Conservation (phyloP, 2,329 filamentous ascomycete species). For the Phyllosticta paracitricarpa region DNA sequence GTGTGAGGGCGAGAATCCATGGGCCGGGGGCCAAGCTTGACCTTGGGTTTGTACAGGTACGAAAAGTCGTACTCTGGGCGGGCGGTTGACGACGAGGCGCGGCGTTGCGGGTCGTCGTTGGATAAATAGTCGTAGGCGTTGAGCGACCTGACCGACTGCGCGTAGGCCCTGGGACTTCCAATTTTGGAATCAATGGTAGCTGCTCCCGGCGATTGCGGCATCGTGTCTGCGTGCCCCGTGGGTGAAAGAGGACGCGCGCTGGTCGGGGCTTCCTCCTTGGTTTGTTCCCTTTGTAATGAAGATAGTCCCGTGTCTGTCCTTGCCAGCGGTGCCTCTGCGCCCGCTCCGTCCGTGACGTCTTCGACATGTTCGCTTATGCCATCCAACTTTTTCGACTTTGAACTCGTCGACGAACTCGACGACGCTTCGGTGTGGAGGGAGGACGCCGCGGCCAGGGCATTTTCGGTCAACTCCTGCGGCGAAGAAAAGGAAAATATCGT, state of each 20-base stretch:
- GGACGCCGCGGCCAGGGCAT: conserved; percentile 77
- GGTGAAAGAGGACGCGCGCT: conserved; percentile 3
- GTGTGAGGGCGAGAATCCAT: conserved; percentile 51
- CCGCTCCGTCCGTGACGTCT: conserved; percentile 36
- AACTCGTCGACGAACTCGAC: conserved; percentile 71
- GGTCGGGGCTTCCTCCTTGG: conserved; percentile 9
- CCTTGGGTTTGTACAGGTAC: conserved; percentile 59
- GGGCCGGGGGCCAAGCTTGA: conserved; percentile 81
- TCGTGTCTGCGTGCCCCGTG: conserved; percentile 3
- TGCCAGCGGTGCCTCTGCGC: not conserved
- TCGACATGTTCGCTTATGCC: conserved; percentile 93
- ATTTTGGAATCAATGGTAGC: conserved; percentile 14
- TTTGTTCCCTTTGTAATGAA: not conserved
- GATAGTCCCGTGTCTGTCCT: conserved; percentile 4
- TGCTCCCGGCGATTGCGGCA: conserved; percentile 5
- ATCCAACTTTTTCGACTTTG: conserved; percentile 66
- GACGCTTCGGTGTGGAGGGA: conserved; percentile 80
- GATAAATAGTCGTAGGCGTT: conserved; percentile 8
- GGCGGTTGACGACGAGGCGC: conserved; percentile 31
- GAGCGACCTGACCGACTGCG: conserved; percentile 9
- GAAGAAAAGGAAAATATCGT: conserved; percentile 67
- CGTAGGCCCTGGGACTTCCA: conserved; percentile 13
- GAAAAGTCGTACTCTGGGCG: conserved; percentile 35
- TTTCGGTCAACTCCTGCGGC: conserved; percentile 74
- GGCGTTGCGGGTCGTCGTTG: conserved; percentile 29